phyloP scores from a whole-genome alignment of 345 rosid species.

The Ricinus communis region DNA sequence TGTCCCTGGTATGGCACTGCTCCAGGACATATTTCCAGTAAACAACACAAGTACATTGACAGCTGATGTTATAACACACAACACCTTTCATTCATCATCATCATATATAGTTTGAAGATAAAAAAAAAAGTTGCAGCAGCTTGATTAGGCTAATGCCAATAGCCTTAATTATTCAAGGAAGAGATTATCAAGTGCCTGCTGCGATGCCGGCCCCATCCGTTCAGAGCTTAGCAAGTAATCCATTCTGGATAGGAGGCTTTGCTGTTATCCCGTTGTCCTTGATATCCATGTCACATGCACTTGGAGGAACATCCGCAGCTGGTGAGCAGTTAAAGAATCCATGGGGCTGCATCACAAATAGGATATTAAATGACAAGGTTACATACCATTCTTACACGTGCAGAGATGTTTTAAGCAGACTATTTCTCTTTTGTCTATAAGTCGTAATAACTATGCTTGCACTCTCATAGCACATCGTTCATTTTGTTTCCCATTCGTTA shows the following conservation, averaged over 20 bases:
- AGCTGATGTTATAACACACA: neutral
- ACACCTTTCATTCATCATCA: neutral
- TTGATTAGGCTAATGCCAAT: too few species aligned
- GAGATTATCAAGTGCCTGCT: neutral
- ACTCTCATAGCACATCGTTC: too few species aligned
- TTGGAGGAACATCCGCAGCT: conserved; percentile 91
- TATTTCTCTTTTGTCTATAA: neutral
- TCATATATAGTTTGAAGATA: neutral
- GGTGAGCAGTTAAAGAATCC: conserved; percentile 97
- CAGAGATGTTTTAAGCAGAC: neutral
- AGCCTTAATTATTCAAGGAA: conserved; percentile 2
- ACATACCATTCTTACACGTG: too few species aligned
- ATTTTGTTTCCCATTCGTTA: too few species aligned
- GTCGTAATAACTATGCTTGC: too few species aligned
- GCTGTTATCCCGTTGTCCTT: conserved; percentile 46
- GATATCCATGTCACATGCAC: conserved; percentile 62
- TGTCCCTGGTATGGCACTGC: neutral
- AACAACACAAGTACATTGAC: too few species aligned
- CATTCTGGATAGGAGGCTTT: conserved; percentile 54
- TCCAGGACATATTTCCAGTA: too few species aligned
- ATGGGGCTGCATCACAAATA: conserved; percentile 61
- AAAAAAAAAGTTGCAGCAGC: too few species aligned
- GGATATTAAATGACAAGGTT: too few species aligned
- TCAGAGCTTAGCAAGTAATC: conserved; percentile 74
- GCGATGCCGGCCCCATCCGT: neutral